Conservation (phyloP, 2,329 filamentous ascomycete species). For the Thelonectria olida region DNA sequence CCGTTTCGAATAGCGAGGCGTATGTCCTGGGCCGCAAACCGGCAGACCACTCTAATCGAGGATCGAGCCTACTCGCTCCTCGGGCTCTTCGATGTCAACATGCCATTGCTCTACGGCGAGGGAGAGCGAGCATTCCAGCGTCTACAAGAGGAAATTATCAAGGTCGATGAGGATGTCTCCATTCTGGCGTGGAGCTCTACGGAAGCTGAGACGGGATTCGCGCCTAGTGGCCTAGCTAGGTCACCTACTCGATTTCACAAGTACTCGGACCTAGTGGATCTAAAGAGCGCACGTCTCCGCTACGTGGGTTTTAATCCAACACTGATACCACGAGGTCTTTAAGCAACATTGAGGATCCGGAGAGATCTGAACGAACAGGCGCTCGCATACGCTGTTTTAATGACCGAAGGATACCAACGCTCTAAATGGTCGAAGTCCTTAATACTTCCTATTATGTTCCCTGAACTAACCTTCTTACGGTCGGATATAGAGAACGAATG, state of each 20-base stretch:
- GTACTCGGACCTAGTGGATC: conserved; percentile 1
- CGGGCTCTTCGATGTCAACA: conserved; percentile 33
- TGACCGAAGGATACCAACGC: background rate
- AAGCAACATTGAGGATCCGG: conserved; percentile 5
- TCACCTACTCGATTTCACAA: conserved; percentile 1
- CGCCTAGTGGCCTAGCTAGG: conserved; percentile 9
- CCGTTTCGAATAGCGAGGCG: conserved; percentile 15
- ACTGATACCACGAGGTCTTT: conserved; percentile 5
- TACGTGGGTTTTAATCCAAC: conserved; percentile 1
- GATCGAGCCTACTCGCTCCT: conserved; percentile 37
- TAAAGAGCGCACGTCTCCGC: background rate
- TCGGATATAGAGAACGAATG: conserved; percentile 9
- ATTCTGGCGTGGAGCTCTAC: conserved; percentile 28
- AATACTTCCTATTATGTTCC: conserved; percentile 10
- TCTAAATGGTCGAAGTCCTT: background rate
- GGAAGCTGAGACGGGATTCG: conserved; percentile 3
- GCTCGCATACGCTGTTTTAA: conserved; percentile 6
- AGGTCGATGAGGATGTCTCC: conserved; percentile 20
- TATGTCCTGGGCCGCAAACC: conserved; percentile 30
- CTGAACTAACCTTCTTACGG: background rate
- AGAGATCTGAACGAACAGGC: conserved; percentile 5
- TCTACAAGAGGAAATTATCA: conserved; percentile 1
- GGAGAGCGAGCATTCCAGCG: conserved; percentile 26
- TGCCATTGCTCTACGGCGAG: conserved; percentile 37
- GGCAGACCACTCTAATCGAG: conserved; percentile 28